phyloP scores from a whole-genome alignment of 768 basidiomycete species.

The Mycena amicta region DNA sequence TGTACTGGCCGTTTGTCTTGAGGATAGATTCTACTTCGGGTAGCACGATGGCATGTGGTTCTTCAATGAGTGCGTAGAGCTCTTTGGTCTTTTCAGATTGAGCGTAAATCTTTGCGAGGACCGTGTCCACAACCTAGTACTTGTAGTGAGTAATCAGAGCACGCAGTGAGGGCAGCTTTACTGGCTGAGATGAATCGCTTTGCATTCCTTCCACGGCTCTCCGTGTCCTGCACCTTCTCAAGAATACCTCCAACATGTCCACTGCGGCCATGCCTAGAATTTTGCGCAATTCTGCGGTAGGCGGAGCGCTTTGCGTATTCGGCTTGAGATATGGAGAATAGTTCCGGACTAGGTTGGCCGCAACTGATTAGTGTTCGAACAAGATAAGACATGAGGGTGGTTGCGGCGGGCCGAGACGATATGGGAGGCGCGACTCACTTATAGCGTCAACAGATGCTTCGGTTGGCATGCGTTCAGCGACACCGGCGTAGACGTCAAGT shows the following conservation, averaged over 20 bases:
- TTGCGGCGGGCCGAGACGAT: slow-evolving; percentile 24
- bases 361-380: slow-evolving; percentile 78
- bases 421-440: slow-evolving; percentile 60
- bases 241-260: slow-evolving; percentile 74
- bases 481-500: slow-evolving; percentile 74
- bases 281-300: slow-evolving; percentile 68
- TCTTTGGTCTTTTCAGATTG: slow-evolving; percentile 62
- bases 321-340: slow-evolving; percentile 86
- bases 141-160: no score
- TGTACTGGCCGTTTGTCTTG: slow-evolving; percentile 52
- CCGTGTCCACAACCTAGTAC: slow-evolving; percentile 83
- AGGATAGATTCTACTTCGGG: slow-evolving; percentile 66
- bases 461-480: slow-evolving; percentile 68
- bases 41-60: slow-evolving; percentile 56
- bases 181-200: slow-evolving; percentile 20
- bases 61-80: slow-evolving; percentile 58
- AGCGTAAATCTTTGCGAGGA: slow-evolving; percentile 74
- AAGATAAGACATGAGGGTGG: slow-evolving; percentile 32
- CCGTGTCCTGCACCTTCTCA: slow-evolving; percentile 61
- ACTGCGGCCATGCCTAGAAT: slow-evolving; percentile 65
- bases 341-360: slow-evolving; percentile 86
- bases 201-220: slow-evolving; percentile 33
- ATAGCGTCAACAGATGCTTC: slow-evolving; percentile 79
- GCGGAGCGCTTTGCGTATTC: slow-evolving; percentile 65
- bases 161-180: no score